These are phyloP conservation scores for Rostrohypoxylon terebratum DNA, from an alignment of 495 filamentous ascomycete genomes.

Conservation along the genomic window DNA sequence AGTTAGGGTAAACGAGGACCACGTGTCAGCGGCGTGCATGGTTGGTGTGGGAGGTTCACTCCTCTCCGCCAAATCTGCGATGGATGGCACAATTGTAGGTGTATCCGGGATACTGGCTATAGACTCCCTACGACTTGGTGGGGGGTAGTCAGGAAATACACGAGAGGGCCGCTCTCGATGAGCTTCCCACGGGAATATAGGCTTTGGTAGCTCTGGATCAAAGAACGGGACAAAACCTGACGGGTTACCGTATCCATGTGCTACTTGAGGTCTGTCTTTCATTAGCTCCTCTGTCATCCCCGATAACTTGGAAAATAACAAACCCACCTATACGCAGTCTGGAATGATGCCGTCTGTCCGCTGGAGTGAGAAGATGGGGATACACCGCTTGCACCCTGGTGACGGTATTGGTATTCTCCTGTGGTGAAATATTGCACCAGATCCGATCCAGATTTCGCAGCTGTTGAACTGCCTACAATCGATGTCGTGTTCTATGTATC, in stretches of 20 bases:
- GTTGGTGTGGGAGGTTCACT: conserved; percentile 61
- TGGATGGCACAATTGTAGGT: conserved; percentile 48
- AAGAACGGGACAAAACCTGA: conserved; percentile 75
- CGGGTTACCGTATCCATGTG: conserved; percentile 80
- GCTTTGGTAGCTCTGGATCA: conserved; percentile 68
- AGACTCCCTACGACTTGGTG: neutral
- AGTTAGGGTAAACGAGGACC: conserved; percentile 69
- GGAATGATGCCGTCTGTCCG: conserved; percentile 46
- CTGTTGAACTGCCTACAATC: conserved; percentile 3
- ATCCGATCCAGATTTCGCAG: conserved; percentile 26
- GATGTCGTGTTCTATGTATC: conserved; percentile 22
- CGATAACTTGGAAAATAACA: neutral
- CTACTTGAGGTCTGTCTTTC: conserved; percentile 70
- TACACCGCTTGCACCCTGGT: conserved; percentile 34
- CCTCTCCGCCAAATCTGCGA: conserved; percentile 50
- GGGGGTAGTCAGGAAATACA: conserved; percentile 67
- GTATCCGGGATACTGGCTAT: conserved; percentile 5
- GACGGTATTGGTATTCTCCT: conserved; percentile 63
- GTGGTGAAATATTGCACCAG: conserved; percentile 64
- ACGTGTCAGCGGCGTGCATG: conserved; percentile 65
- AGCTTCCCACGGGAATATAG: conserved; percentile 89
- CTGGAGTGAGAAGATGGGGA: conserved; percentile 41
- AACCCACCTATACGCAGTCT: conserved; percentile 54
- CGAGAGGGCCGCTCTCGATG: conserved; percentile 73
- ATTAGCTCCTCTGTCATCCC: conserved; percentile 35